Conservation (phyloP, 78 protist species). For the Dictyostelium capitatum region DNA sequence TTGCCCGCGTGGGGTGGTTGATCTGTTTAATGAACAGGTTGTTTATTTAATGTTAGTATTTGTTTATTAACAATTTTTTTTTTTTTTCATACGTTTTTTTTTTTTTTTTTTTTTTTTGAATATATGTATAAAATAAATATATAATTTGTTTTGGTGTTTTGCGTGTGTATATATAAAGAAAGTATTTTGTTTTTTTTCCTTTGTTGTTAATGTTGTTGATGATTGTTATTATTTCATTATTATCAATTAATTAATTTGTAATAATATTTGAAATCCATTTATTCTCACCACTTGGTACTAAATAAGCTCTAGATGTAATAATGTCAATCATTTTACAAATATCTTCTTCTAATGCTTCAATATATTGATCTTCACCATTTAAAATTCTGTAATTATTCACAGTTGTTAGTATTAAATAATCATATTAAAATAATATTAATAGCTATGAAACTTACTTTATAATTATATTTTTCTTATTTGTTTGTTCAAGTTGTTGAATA, state of each 20-base stretch:
- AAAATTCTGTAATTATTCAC: no score
- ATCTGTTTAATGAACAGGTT: no score
- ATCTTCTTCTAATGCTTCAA: constrained; percentile 61
- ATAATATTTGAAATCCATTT: constrained; percentile 26
- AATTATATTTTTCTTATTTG: constrained; percentile 55
- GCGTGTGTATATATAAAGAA: neutral
- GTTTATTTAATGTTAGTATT: no score
- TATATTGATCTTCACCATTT: constrained; percentile 72
- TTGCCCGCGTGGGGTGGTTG: no score
- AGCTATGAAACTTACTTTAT: constrained; percentile 67
- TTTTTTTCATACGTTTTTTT: neutral
- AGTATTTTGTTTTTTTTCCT: neutral
- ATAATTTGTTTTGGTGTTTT: neutral
- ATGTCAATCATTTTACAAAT: constrained; percentile 47
- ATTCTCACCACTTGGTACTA: constrained; percentile 56
- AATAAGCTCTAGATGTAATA: constrained; percentile 67
- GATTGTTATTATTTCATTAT: neutral
- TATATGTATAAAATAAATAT: neutral
- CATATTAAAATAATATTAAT: no score
- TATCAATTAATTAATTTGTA: neutral
- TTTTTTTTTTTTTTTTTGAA: neutral
- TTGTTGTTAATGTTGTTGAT: no score
- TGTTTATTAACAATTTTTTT: no score
- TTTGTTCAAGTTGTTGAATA: constrained; percentile 26
- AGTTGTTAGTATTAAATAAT: no score